These are phyloP conservation scores for Ophiostoma perfectum DNA, from an alignment of 2,329 filamentous ascomycete species.

Conservation along the genomic window DNA sequence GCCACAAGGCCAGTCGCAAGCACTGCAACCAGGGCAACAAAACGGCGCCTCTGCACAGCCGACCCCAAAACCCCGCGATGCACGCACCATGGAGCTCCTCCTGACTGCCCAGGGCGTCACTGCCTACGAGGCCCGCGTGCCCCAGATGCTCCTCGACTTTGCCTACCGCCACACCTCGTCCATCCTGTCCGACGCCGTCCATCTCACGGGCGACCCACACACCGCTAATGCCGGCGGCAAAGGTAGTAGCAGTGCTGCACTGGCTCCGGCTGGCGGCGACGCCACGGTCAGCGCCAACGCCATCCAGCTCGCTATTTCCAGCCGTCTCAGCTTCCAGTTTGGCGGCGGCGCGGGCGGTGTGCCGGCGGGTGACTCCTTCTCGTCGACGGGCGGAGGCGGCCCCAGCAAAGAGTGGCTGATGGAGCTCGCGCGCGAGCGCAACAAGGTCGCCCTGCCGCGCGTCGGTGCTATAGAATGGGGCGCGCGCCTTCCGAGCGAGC, in stretches of 20 bases:
- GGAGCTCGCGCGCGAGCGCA: slow-evolving; percentile 66
- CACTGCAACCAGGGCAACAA: slow-evolving; percentile 19
- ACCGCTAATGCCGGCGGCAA: slow-evolving; percentile 51
- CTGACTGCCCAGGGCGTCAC: slow-evolving; percentile 73
- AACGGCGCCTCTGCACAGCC: slow-evolving; percentile 31
- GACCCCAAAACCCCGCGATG: slow-evolving; percentile 65
- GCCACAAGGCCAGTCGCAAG: slow-evolving; percentile 12
- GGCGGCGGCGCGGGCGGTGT: slow-evolving; percentile 47
- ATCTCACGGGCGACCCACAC: slow-evolving; percentile 65
- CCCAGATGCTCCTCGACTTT: slow-evolving; percentile 77
- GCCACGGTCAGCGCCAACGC: slow-evolving; percentile 60
- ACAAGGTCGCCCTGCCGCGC: slow-evolving; percentile 59
- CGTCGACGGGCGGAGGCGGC: slow-evolving; percentile 35
- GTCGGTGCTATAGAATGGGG: slow-evolving; percentile 63
- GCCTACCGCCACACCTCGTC: slow-evolving; percentile 75
- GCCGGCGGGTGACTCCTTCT: slow-evolving; percentile 31
- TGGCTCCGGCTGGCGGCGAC: slow-evolving; percentile 44
- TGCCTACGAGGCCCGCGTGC: slow-evolving; percentile 75
- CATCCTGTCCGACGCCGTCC: slow-evolving; percentile 65
- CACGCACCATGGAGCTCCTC: slow-evolving; percentile 72
- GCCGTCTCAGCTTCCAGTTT: slow-evolving; percentile 65
- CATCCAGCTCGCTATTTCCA: slow-evolving; percentile 66
- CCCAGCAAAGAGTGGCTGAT: slow-evolving; percentile 70
- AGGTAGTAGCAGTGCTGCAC: slow-evolving; percentile 48
- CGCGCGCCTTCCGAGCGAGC: slow-evolving; percentile 59